Evolutionary conservation across 192 early-diverging fungal species (phyloP).

Genomic region (Rhizoclosmatium sp.): DNA sequence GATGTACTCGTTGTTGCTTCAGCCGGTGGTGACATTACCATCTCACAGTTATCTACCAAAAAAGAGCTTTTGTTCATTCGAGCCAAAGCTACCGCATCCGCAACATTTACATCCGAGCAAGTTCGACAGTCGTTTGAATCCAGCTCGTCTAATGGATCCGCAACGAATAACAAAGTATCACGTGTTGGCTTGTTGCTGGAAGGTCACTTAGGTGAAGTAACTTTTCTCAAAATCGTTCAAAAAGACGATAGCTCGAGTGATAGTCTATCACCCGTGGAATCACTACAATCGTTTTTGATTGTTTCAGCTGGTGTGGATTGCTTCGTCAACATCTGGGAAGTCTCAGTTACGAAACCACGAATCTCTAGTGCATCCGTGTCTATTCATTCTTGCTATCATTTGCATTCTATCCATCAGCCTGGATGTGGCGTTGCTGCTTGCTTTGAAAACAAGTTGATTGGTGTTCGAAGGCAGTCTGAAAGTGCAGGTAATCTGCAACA

Average conservation of each 20-base stretch:
- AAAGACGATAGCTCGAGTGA: neutral
- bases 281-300: neutral
- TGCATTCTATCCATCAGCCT: constrained; percentile 13
- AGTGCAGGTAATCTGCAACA: neutral
- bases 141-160: neutral
- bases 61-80: constrained; percentile 19
- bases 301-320: constrained; percentile 24
- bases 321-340: constrained; percentile 18
- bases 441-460: constrained; percentile 7
- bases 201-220: constrained; percentile 23
- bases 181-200: neutral
- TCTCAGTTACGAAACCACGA: neutral
- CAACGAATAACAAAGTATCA: neutral
- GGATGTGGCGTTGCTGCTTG: constrained; percentile 26
- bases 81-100: neutral
- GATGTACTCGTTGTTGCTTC: constrained; percentile 13
- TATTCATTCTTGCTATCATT: neutral
- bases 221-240: constrained; percentile 28
- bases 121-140: constrained; percentile 1
- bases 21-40: constrained; percentile 11
- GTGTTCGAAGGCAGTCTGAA: neutral
- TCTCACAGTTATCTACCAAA: constrained; percentile 10
- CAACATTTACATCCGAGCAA: neutral
- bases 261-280: neutral
- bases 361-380: neutral